Base-by-base conservation (phyloP, 805 yeast species). In the Candida koratica region DNA sequence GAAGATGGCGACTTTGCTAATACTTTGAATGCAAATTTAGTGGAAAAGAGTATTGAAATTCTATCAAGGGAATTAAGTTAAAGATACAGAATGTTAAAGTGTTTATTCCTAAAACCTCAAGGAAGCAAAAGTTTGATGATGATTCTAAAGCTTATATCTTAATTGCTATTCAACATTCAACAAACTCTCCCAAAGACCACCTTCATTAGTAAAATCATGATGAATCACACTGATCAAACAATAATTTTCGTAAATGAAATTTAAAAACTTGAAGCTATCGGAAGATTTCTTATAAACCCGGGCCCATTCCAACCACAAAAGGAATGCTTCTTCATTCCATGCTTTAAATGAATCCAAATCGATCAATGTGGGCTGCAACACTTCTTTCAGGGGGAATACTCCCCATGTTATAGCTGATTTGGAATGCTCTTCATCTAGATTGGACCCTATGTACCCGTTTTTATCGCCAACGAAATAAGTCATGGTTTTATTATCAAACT, bases 341-440 rank as follows among this genome's bases (percentile, higher is more conserved):
- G 96, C 96, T 47, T 76, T 75, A 66, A 93, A 90, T 2, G 97
- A 86, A 49, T 88, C 96, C 48, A 79, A 84, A 53, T 89, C 96
- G 38, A 93, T 80, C 43, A 89, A 82, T 0, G 98, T 93, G 0
- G 97, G 84, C 58, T 89, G 97, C 24, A 87, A 75, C 24, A 88
- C 81, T 53, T 87, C 96, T 45, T 88, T 77, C 58, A 81, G 81
- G 6, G 95, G 95, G 71, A 93, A 90, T 3, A 84, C 95, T 44
- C 97, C 98, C 98, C 98, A 93, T 1, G 98, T 93, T 6, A 93
- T 94, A 17, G 93, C 95, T 45, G 81, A 82, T 28, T 87, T 79
- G 22, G 52, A 75, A 36, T 52, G 56, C 5, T 47, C 39, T 12
- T 49, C 43, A 1, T 68, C 67, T 52, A 81, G 61, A 48, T 83